Base-by-base conservation (phyloP, 441 rosid genomes). In the Francoa sonchifolia region DNA sequence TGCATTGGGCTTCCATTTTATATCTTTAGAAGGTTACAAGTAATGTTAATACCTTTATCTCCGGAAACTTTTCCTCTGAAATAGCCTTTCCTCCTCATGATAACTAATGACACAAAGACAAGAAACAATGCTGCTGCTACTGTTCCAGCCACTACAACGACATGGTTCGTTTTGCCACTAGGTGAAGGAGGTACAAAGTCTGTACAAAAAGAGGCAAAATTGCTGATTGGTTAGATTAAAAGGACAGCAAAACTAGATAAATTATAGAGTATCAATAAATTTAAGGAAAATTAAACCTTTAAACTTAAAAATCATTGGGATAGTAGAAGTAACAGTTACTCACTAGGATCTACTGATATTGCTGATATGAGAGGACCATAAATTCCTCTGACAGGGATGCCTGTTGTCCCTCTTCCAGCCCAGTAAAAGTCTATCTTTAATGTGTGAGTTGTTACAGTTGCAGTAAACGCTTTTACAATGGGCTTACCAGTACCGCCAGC, bases 381-480 rank as follows among this genome's bases (percentile, higher is more conserved):
- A 50, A 42, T 51, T 58, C 95, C 97, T 71, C 95, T 68, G 0
- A 33, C 10, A 3, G 95, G 97, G 34, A 88, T 81, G 39, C 94
- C 95, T 2, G 94, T 88, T 32, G 97, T 88, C 30, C 97, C 94
- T 62, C 63, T 84, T 17, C 86, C 96, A 50, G 82, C 85, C 94
- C 96, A 82, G 54, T 79, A 65, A 11, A 86, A 53, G 20, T 65
- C 82, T 30, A 82, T 77, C 79, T 86, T 73, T 51, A 86, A 54
- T 2, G 74, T 77, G 34, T 73, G 33, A 45, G 64, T 67, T 1
- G 69, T 77, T 50, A 82, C 71, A 23, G 14, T 36, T 7, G 66
- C 65, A 4, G 33, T 46, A 53, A 75, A 69, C 6, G 17, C 40
- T 68, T 65, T 73, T 19, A 55, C 45, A 41, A 79, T 35, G 10